These are phyloP conservation scores for Nothophaeocryptopus gaeumannii DNA, from an alignment of 2,329 filamentous ascomycete genomes.

Conservation along the genomic window DNA sequence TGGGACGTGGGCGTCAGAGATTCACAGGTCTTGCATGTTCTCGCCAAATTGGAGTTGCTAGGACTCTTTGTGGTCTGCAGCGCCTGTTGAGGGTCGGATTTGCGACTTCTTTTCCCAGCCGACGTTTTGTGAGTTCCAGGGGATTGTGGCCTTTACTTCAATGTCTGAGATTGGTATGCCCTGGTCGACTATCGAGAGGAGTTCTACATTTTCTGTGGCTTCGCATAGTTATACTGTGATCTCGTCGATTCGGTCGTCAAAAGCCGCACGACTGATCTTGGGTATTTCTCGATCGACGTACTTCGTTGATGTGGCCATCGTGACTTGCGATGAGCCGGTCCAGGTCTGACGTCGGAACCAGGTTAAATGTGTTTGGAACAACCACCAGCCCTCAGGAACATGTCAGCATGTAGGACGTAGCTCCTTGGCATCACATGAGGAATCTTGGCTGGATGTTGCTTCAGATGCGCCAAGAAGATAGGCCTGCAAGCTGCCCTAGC, in stretches of 20 bases:
- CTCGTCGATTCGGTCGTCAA: conserved; percentile 50
- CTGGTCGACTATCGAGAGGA: conserved; percentile 58
- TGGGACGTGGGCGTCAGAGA: conserved; percentile 46
- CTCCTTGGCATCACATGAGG: no score
- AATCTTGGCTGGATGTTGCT: no score
- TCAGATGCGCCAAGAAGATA: no score
- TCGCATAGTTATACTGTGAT: conserved; percentile 53
- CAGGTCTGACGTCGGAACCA: no score
- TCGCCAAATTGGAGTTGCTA: conserved; percentile 62
- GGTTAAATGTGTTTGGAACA: neutral
- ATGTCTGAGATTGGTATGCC: conserved; percentile 50
- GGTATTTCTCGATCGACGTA: conserved; percentile 47
- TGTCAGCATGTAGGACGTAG: no score
- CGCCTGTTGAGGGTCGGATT: conserved; percentile 57
- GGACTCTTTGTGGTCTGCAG: conserved; percentile 58
- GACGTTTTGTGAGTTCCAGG: conserved; percentile 55
- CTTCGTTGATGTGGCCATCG: conserved; percentile 24
- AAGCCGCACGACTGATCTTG: conserved; percentile 54
- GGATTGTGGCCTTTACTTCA: conserved; percentile 53
- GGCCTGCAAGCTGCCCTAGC: no score
- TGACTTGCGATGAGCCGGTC: no score
- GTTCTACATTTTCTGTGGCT: conserved; percentile 57
- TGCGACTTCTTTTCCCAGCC: conserved; percentile 61
- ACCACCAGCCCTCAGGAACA: no score
- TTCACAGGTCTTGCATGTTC: conserved; percentile 53